Evolutionary conservation across 495 filamentous ascomycete genomes (phyloP).

Genomic region (Usnea hakonensis): DNA sequence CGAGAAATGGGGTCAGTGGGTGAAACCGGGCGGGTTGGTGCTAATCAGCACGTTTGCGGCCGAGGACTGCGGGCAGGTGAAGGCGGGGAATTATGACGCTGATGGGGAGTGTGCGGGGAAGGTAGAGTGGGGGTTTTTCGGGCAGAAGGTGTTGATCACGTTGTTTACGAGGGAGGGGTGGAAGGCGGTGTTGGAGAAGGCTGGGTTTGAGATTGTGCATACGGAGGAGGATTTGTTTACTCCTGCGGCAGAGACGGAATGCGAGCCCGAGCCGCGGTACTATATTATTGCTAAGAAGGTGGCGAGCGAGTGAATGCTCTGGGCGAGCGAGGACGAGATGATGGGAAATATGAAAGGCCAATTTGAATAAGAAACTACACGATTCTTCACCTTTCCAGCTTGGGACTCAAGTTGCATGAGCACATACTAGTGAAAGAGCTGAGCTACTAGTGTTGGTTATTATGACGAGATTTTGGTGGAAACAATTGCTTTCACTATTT

Average conservation of each 20-base stretch:
- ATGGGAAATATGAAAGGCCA: too few relatives aligned
- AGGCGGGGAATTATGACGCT: constrained; percentile 14
- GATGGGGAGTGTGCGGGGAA: constrained; percentile 20
- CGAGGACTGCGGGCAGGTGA: constrained; percentile 12
- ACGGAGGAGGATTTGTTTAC: constrained; percentile 10
- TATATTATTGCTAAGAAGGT: constrained; percentile 13
- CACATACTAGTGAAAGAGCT: too few relatives aligned
- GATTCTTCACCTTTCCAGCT: too few relatives aligned
- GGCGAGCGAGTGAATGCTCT: background rate
- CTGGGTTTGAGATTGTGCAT: constrained; percentile 21
- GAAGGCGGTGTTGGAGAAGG: constrained; percentile 17
- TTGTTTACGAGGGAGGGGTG: constrained; percentile 20
- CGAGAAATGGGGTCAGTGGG: constrained; percentile 20
- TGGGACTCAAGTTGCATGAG: too few relatives aligned
- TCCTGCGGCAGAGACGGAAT: constrained; percentile 8
- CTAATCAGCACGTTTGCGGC: constrained; percentile 14
- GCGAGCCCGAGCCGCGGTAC: constrained; percentile 12
- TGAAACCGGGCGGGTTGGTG: constrained; percentile 16
- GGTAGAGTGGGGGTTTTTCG: constrained; percentile 16
- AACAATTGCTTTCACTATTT: too few relatives aligned
- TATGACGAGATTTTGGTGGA: too few relatives aligned
- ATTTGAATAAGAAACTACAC: too few relatives aligned
- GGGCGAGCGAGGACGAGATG: background rate
- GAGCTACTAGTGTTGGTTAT: too few relatives aligned
- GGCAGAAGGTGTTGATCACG: background rate